phyloP scores from a whole-genome alignment of 2,329 filamentous ascomycete species.

The Trichoderma harzianum region DNA sequence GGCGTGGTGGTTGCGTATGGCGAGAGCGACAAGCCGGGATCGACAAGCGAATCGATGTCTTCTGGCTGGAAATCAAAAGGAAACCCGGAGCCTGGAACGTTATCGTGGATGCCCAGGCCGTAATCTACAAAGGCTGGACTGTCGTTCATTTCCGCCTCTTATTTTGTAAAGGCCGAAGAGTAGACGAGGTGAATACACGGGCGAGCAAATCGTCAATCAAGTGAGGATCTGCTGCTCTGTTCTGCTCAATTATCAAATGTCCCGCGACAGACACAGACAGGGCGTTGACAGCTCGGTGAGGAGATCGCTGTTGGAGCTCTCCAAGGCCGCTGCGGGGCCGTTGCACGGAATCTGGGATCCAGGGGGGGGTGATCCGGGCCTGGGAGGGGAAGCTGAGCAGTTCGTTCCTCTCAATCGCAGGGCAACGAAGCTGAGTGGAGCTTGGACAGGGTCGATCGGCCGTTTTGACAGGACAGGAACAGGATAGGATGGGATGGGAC shows the following conservation, averaged over 20 bases:
- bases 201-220: neutral
- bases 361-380: neutral
- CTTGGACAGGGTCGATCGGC: neutral
- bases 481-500: neutral
- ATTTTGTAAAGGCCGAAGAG: neutral
- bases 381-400: neutral
- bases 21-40: conserved; percentile 13
- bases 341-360: neutral
- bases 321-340: conserved; percentile 13
- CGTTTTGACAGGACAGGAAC: neutral
- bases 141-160: conserved; percentile 5
- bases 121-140: conserved; percentile 7
- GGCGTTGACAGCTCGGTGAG: neutral
- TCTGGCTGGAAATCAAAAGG: conserved; percentile 8
- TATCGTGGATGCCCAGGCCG: conserved; percentile 14
- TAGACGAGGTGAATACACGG: neutral
- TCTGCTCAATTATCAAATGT: neutral
- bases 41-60: neutral
- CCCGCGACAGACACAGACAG: no score
- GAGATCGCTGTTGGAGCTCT: neutral
- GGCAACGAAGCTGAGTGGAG: conserved; percentile 5
- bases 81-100: neutral
- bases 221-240: neutral
- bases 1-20: conserved; percentile 11
- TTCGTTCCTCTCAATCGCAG: neutral